These are phyloP conservation scores for Chalciporus chontae DNA, from an alignment of 768 basidiomycete species.

Conservation along the genomic window DNA sequence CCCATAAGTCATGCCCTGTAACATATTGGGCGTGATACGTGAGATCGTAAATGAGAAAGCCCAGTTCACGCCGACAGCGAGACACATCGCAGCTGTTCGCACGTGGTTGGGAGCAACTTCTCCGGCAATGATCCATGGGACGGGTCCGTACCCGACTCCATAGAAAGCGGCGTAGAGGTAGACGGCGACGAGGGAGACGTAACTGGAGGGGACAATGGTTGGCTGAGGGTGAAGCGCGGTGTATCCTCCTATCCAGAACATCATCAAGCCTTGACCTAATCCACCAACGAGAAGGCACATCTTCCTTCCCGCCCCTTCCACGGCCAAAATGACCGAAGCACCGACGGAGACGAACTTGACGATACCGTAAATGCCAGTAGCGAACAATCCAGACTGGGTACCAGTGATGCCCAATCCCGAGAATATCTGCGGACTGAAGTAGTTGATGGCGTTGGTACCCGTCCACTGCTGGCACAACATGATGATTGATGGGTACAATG, in stretches of 20 bases:
- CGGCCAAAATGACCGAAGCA: constrained; percentile 40
- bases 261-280: constrained; percentile 41
- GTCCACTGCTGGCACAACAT: constrained; percentile 51
- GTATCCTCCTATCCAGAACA: constrained; percentile 39
- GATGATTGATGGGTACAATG: constrained; percentile 43
- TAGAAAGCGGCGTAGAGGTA: constrained; percentile 39
- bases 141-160: constrained; percentile 31
- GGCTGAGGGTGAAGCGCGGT: constrained; percentile 28
- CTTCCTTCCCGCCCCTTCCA: constrained; percentile 49
- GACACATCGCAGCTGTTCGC: constrained; percentile 32
- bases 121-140: constrained; percentile 30
- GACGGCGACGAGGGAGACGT: constrained; percentile 37
- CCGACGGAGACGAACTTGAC: constrained; percentile 42
- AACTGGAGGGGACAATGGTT: constrained; percentile 31
- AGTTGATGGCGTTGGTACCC: constrained; percentile 54
- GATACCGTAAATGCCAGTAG: constrained; percentile 43
- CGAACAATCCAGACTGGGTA: constrained; percentile 41
- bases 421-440: constrained; percentile 52
- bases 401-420: constrained; percentile 44
- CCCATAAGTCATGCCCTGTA: constrained; percentile 28
- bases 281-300: constrained; percentile 47
- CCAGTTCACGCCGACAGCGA: constrained; percentile 35
- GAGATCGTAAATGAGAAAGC: constrained; percentile 36
- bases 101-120: constrained; percentile 40
- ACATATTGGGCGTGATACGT: constrained; percentile 37